phyloP scores from a whole-genome alignment of 2,329 filamentous ascomycete species.

The Cladosporium velox region DNA sequence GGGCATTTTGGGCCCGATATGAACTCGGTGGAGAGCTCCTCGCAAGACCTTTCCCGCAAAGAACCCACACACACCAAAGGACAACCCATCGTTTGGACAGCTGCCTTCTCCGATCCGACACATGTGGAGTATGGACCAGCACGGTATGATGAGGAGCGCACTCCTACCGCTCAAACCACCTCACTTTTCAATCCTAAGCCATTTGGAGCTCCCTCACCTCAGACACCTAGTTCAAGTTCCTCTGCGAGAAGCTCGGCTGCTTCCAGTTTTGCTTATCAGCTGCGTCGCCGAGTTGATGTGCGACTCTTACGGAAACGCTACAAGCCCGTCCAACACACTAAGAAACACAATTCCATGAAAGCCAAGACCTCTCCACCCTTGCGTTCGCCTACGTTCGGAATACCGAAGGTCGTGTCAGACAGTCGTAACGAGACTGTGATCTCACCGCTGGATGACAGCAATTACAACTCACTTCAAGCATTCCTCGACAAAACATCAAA shows the following conservation, averaged over 20 bases:
- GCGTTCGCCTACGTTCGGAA: constrained; percentile 31
- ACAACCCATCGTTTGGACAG: neutral
- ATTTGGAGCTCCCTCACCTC: constrained; percentile 18
- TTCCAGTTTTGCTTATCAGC: constrained; percentile 33
- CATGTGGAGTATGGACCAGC: neutral
- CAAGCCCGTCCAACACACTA: constrained; percentile 32
- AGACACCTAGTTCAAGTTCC: constrained; percentile 25
- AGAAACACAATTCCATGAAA: constrained; percentile 12
- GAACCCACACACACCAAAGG: neutral
- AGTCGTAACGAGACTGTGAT: constrained; percentile 9
- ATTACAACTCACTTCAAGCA: constrained; percentile 5
- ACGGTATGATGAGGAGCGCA: neutral
- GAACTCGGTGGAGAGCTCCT: neutral
- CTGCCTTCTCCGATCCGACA: neutral
- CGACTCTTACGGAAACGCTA: constrained; percentile 34
- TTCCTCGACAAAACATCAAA: constrained; percentile 12
- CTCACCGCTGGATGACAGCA: neutral
- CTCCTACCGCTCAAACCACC: neutral
- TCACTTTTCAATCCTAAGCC: neutral
- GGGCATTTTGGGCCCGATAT: constrained; percentile 34
- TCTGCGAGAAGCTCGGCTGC: constrained; percentile 24
- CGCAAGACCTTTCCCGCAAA: neutral
- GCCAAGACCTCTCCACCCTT: constrained; percentile 1
- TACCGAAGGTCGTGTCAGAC: constrained; percentile 35
- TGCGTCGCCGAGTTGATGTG: constrained; percentile 29